Evolutionary conservation across 306 rosid species (phyloP).

Genomic region (Cicer pinnatifidum): DNA sequence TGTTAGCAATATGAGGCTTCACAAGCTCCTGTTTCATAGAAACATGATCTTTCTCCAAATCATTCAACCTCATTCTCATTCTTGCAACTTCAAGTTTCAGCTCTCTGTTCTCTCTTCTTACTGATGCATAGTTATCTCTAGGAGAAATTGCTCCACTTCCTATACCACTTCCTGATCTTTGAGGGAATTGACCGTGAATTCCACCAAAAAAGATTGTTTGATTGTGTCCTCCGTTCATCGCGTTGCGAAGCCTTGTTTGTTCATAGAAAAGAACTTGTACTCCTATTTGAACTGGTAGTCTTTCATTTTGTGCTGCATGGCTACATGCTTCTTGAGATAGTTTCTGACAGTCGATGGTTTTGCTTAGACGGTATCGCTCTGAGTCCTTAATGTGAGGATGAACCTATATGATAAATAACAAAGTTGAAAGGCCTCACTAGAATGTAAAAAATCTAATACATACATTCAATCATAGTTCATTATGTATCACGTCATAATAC

Average conservation of each 20-base stretch:
- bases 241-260: conserved; percentile 91
- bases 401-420: conserved; percentile 54
- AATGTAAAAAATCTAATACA: too few relatives aligned
- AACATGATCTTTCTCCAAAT: conserved; percentile 94
- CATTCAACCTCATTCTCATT: conserved; percentile 98
- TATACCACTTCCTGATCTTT: conserved; percentile 89
- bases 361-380: conserved; percentile 82
- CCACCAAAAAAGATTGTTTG: conserved; percentile 75
- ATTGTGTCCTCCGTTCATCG: conserved; percentile 88
- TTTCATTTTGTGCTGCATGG: conserved; percentile 96
- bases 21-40: conserved; percentile 96
- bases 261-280: conserved; percentile 96
- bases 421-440: too few relatives aligned
- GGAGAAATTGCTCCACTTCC: conserved; percentile 99
- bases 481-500: too few relatives aligned
- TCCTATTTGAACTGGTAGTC: conserved; percentile 91
- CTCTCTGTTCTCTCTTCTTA: conserved; percentile 94
- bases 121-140: conserved; percentile 94
- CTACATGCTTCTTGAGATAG: conserved; percentile 95
- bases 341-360: conserved; percentile 90
- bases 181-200: conserved; percentile 73
- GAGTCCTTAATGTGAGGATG: conserved; percentile 91
- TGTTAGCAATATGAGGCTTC: conserved; percentile 73
- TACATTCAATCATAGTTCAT: too few relatives aligned
- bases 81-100: conserved; percentile 97